phyloP scores from a whole-genome alignment of 495 filamentous ascomycete species.

The Pseudotulostoma volvatum region DNA sequence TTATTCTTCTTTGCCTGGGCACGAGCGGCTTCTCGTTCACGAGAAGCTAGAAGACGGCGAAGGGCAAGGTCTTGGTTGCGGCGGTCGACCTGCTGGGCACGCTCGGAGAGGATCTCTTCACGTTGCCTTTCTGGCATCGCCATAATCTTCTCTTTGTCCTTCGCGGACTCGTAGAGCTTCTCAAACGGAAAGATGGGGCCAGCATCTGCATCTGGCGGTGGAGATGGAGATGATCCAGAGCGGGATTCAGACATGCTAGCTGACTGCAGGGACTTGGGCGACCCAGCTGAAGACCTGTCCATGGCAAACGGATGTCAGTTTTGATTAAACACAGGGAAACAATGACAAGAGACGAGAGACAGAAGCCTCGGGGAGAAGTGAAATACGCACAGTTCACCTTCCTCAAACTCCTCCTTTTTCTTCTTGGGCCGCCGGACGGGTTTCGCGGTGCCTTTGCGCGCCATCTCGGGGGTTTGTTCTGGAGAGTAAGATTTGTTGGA shows the following conservation, averaged over 20 bases:
- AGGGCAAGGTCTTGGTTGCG: conserved; percentile 69
- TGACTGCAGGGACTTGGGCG: conserved; percentile 60
- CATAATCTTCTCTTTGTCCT: conserved; percentile 72
- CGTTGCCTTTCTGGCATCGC: conserved; percentile 78
- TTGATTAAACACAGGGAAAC: no score
- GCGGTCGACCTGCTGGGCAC: conserved; percentile 63
- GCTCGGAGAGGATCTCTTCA: conserved; percentile 77
- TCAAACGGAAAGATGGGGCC: conserved; percentile 72
- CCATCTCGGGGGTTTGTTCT: conserved; percentile 19
- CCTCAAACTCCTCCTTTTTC: conserved; percentile 46
- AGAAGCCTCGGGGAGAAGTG: not conserved
- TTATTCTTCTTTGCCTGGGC: conserved; percentile 49
- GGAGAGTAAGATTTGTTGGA: conserved; percentile 15
- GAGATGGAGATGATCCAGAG: conserved; percentile 43
- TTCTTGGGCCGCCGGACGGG: conserved; percentile 23
- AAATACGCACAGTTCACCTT: conserved; percentile 69
- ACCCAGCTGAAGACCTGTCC: conserved; percentile 48
- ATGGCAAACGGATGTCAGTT: conserved; percentile 1
- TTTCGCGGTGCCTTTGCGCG: conserved; percentile 31
- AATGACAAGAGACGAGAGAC: not conserved
- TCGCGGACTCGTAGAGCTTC: conserved; percentile 61
- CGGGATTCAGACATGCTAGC: conserved; percentile 85
- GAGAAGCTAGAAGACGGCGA: conserved; percentile 57
- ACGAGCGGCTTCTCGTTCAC: conserved; percentile 43
- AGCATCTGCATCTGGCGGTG: conserved; percentile 35